Evolutionary conservation across 108 stramenopile genomes (phyloP), one percentile per base, ranked within the genome.

Genomic region (Licmophora abbreviata): DNA sequence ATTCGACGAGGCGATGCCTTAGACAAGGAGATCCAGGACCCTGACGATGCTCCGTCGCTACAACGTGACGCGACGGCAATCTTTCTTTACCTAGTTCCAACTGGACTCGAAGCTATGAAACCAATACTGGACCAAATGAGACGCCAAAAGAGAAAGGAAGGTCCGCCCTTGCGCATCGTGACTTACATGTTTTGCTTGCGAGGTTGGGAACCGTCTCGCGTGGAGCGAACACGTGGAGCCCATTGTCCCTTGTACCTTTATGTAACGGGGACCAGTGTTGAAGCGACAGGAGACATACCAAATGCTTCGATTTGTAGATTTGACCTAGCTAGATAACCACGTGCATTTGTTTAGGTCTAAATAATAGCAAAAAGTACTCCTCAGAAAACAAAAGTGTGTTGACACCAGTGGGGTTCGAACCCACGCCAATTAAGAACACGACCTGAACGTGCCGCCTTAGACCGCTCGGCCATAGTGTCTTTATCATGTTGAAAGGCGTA

Each of bases 31-130:
- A 40, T 36, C 31, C n/a, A 18, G 1, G 56, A 51, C 12, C 23
- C 30, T 28, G 23, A 36, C 4, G 24, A 41, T 6, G 45, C 66
- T 17, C 49, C 83, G 44, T 78, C 70, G 4, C 42, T 87, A 44
- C 32, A 74, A 8, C 54, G 72, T 31, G 79, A 85, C 37, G 84
- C 86, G 18, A 88, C 85, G 2, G 86, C 83, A 0, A 47, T 88
- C 10, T 94, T 87, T 59, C 40, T 94, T n/a, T 94, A 83, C 50
- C 51, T 94, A 14, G 45, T 88, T 11, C 93, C 93, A 28, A 69
- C 75, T 33, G 93, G 93, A 0, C 47, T 94, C 42, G 48, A 71
- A 35, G 66, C 71, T 48, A 42, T 88, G 0, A 61, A 64, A 41
- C 78, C 78, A 0, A 45, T 79, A 26, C 56, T 93, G 48, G 58